Conservation (phyloP, 2,329 filamentous ascomycete species). For the Cladosporium halotolerans region DNA sequence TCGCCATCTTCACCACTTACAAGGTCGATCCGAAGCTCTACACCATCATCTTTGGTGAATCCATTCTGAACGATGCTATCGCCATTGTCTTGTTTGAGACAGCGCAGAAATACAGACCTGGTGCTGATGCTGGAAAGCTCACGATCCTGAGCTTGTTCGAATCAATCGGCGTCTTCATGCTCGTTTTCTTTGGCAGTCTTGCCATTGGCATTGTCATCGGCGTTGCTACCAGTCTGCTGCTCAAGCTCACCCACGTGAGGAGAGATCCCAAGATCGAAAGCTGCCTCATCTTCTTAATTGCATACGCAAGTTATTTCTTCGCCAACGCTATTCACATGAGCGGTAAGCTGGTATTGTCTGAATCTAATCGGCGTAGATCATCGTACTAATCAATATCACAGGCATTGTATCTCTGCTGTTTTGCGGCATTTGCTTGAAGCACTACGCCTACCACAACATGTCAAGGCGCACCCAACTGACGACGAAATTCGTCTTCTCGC, state of each 20-base stretch:
- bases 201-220: conserved; percentile 83
- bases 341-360: conserved; percentile 51
- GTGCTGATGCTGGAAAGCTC: conserved; percentile 60
- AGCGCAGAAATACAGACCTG: conserved; percentile 82
- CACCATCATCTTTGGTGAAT: conserved; percentile 97
- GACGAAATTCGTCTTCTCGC: conserved; percentile 95
- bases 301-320: conserved; percentile 96
- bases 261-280: conserved; percentile 95
- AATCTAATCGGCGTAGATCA: no score
- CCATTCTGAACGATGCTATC: conserved; percentile 95
- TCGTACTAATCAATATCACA: conserved; percentile 33
- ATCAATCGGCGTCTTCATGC: conserved; percentile 87
- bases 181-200: conserved; percentile 92
- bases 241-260: conserved; percentile 92
- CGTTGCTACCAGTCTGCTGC: conserved; percentile 74
- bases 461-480: conserved; percentile 93
- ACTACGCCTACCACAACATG: conserved; percentile 99
- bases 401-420: conserved; percentile 95
- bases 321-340: conserved; percentile 94
- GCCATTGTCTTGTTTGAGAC: conserved; percentile 98
- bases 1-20: conserved; percentile 98
- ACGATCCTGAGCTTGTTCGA: conserved; percentile 80
- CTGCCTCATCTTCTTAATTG: conserved; percentile 85
- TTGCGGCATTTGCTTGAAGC: conserved; percentile 96
- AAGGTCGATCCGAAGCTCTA: conserved; percentile 98